Evolutionary conservation across 2,329 filamentous ascomycete species (phyloP), one percentile per base, ranked within the genome.

Genomic region (Colletotrichum zoysiae): DNA sequence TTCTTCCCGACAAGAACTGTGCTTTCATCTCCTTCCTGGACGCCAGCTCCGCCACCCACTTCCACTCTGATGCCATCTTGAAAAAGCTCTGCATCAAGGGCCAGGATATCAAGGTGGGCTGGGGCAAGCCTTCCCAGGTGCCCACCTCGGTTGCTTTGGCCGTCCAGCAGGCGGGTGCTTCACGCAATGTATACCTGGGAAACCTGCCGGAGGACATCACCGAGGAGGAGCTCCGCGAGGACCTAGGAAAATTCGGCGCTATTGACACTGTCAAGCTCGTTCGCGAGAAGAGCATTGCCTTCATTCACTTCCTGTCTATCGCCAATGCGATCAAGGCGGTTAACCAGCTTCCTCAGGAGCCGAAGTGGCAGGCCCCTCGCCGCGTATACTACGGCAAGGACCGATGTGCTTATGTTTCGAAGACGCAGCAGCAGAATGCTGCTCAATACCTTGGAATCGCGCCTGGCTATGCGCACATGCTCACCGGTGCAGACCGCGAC

Each of bases 341-440:
- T 64, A 92, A 95, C 16, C 95, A 98, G 82, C 90, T 99, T 72
- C 96, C 96, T 14, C 95, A 98, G 82, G 96, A 99, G 83, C 87
- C 93, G 48, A 98, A 97, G 84, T 99, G 96, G 96, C 95, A 98
- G 82, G 90, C 95, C 11, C 96, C 96, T 64, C 93, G 95, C 75
- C 93, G 96, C 65, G 96, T 99, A 14, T 98, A 97, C 88, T 99
- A 99, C 78, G 96, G 96, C 82, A 99, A 99, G 86, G 96, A 99
- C 81, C 91, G 96, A 74, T 99, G 96, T 79, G 96, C 96, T 23
- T 99, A 99, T 78, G 95, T 99, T 64, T 99, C 96, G 71, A 99
- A 99, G 89, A 99, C 96, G 0, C 96, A 99, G 84, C 96, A 99
- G 85, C 96, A 99, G 84, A 99, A 99, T 78, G 96, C 96, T 9